Conservation (phyloP, 768 basidiomycete species). For the Inosperma sp. region DNA sequence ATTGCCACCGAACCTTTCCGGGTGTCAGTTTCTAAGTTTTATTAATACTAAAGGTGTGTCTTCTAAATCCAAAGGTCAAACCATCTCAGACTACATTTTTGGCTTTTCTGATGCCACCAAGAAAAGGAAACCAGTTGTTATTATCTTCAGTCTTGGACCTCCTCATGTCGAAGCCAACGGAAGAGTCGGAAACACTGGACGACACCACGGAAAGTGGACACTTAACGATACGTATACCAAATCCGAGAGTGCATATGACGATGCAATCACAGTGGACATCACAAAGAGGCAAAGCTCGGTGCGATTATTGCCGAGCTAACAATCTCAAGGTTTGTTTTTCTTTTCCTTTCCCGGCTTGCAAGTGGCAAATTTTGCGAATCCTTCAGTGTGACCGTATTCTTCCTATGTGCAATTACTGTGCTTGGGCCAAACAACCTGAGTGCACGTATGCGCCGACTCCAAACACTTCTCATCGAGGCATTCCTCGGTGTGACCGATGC, state of each 20-base stretch:
- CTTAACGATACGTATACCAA: slow-evolving; percentile 63
- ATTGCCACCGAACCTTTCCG: no score
- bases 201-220: slow-evolving; percentile 46
- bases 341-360: slow-evolving; percentile 3
- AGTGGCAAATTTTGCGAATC: slow-evolving; percentile 7
- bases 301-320: slow-evolving; percentile 66
- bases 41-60: no score
- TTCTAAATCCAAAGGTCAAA: no score
- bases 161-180: slow-evolving; percentile 31
- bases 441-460: slow-evolving; percentile 72
- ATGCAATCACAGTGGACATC: slow-evolving; percentile 73
- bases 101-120: no score
- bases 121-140: no score
- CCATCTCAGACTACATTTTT: no score
- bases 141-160: no score
- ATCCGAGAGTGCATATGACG: slow-evolving; percentile 61
- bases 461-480: slow-evolving; percentile 70
- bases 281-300: slow-evolving; percentile 68
- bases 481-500: slow-evolving; percentile 70
- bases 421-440: slow-evolving; percentile 57
- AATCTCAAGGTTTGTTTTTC: slow-evolving; percentile 58
- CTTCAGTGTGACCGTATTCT: slow-evolving; percentile 64
- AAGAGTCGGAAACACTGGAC: slow-evolving; percentile 35
- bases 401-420: slow-evolving; percentile 68
- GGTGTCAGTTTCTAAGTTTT: no score